A percentile compares a stretch with the other conserved stretches of the same genome.
phyloP scores from a whole-genome alignment of 208 protist genomes.

The Wallacemonas sp. region DNA sequence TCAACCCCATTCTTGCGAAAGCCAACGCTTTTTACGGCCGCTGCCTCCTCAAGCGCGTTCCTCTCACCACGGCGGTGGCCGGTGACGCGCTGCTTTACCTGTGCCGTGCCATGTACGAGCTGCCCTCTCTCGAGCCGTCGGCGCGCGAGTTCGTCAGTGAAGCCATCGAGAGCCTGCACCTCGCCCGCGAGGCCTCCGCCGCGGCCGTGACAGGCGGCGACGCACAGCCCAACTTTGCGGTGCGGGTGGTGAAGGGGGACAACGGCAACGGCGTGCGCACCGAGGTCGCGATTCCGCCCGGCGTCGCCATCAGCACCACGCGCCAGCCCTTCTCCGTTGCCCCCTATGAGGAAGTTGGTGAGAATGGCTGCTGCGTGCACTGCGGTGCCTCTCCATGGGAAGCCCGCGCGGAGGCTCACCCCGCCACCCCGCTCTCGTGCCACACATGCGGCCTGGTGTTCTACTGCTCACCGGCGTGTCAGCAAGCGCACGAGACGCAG shows the following conservation, averaged over 20 bases:
- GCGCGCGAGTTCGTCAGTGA: conserved; percentile 21
- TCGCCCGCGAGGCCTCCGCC: background rate
- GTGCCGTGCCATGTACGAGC: conserved; percentile 71
- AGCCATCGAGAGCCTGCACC: conserved; percentile 25
- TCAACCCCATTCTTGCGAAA: conserved; percentile 80
- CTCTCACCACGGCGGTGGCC: conserved; percentile 13
- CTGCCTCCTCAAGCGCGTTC: conserved; percentile 32
- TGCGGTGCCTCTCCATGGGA: conserved; percentile 33
- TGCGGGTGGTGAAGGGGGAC: conserved; percentile 19
- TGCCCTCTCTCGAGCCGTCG: conserved; percentile 53
- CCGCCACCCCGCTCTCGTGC: conserved; percentile 24
- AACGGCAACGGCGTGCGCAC: conserved; percentile 60
- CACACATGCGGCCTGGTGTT: conserved; percentile 38
- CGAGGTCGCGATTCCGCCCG: conserved; percentile 30
- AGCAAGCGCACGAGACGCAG: conserved; percentile 30
- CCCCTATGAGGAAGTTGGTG: conserved; percentile 53
- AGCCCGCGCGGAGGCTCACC: too few species aligned
- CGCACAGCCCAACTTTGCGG: conserved; percentile 8
- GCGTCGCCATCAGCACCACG: conserved; percentile 37
- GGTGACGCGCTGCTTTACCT: conserved; percentile 50
- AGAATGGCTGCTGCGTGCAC: conserved; percentile 45
- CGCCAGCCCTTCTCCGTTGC: conserved; percentile 66
- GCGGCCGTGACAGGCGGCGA: background rate
- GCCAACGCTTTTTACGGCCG: conserved; percentile 80
- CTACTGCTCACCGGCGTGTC: conserved; percentile 70